A percentile compares a stretch with the other conserved stretches of the same genome.
These are phyloP conservation scores for Silene conica DNA, from an alignment of 148 eudicot genomes.

Conservation along the genomic window DNA sequence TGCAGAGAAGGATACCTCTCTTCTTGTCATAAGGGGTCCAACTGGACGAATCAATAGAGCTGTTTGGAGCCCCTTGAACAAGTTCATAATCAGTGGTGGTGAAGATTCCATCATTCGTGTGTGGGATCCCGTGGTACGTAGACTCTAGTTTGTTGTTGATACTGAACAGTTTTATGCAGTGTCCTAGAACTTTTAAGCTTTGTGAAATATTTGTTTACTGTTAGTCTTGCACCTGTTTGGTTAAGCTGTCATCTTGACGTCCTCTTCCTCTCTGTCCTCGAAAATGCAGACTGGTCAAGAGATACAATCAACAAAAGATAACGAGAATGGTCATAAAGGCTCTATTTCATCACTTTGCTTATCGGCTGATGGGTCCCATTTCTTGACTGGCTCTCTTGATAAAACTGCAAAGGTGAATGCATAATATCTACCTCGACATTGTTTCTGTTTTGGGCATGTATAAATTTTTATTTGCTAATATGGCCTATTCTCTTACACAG, in stretches of 20 bases:
- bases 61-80: conserved; percentile 96
- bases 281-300: conserved; percentile 69
- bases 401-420: conserved; percentile 77
- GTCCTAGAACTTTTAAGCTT: neutral
- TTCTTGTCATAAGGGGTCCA: conserved; percentile 69
- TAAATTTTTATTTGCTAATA: neutral
- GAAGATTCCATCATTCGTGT: conserved; percentile 85
- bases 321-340: conserved; percentile 67
- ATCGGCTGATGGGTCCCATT: conserved; percentile 78
- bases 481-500: conserved; percentile 30
- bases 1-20: conserved; percentile 69
- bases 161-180: neutral
- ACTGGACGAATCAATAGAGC: conserved; percentile 90
- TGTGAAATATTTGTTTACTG: too few species aligned
- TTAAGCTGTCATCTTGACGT: neutral
- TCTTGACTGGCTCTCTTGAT: conserved; percentile 84
- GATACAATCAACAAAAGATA: conserved; percentile 56
- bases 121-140: conserved; percentile 84
- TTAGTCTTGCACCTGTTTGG: neutral
- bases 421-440: neutral
- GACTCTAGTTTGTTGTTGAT: neutral
- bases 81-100: conserved; percentile 78
- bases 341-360: conserved; percentile 69
- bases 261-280: conserved; percentile 10
- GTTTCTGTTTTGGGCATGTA: neutral